Evolutionary conservation across 768 basidiomycete genomes (phyloP).

Genomic region (Mycena vitilis): DNA sequence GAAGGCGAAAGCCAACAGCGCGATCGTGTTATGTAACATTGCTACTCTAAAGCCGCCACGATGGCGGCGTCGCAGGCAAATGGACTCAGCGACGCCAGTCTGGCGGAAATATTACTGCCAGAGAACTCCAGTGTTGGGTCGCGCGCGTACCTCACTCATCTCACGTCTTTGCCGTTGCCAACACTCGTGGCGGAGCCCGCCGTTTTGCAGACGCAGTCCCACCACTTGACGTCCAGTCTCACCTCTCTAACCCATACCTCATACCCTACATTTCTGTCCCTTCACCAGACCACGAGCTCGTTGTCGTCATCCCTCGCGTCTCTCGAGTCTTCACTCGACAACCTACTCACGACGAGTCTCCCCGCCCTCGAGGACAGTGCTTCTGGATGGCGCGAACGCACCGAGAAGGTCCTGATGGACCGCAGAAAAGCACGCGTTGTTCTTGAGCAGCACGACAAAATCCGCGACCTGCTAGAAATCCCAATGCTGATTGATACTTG

Average conservation of each 20-base stretch:
- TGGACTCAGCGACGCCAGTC: conserved; percentile 18
- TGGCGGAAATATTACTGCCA: conserved; percentile 27
- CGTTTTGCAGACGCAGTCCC: conserved; percentile 82
- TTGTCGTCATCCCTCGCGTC: conserved; percentile 79
- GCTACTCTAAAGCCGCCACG: neutral
- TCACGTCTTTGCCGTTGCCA: conserved; percentile 74
- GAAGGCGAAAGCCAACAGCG: neutral
- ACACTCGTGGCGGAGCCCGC: conserved; percentile 81
- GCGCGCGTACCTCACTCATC: conserved; percentile 69
- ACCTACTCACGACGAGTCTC: conserved; percentile 73
- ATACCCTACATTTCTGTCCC: conserved; percentile 91
- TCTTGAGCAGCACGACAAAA: conserved; percentile 94
- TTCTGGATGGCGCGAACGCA: conserved; percentile 75
- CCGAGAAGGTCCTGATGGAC: conserved; percentile 79
- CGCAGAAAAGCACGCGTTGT: conserved; percentile 84
- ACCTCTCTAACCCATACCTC: conserved; percentile 92
- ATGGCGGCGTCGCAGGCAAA: conserved; percentile 1
- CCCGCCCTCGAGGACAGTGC: conserved; percentile 84
- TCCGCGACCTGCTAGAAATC: conserved; percentile 91
- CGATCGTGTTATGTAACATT: neutral
- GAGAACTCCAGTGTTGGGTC: conserved; percentile 37
- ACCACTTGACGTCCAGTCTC: conserved; percentile 89
- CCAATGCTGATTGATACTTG: conserved; percentile 94
- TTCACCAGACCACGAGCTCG: conserved; percentile 82
- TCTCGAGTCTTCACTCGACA: conserved; percentile 78